A percentile compares a stretch with the other conserved stretches of the same genome.
Evolutionary conservation across 257 asterid genomes (phyloP).

Genomic region (Solanum corneliomulleri): DNA sequence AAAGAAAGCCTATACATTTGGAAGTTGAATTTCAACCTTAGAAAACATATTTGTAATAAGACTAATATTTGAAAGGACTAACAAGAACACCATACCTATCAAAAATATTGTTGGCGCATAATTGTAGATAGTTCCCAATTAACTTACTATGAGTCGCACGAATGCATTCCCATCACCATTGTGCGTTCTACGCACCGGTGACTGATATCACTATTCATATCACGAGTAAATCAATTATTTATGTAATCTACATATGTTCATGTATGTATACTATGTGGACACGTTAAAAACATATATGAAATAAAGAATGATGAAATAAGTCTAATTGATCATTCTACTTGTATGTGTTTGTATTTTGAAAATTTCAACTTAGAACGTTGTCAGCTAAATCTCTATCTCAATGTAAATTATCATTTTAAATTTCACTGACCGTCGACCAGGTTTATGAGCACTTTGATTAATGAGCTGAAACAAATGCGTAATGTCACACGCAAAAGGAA

Average conservation of each 20-base stretch:
- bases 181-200: not conserved
- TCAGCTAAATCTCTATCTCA: too few relatives aligned
- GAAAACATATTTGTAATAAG: not conserved
- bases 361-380: too few relatives aligned
- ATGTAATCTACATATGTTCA: not conserved
- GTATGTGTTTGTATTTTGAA: too few relatives aligned
- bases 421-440: too few relatives aligned
- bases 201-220: not conserved
- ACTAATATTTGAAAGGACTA: not conserved
- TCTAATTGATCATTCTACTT: too few relatives aligned
- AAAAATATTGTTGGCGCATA: not conserved
- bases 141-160: conserved; percentile 58
- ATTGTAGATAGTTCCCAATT: not conserved
- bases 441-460: too few relatives aligned
- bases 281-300: not conserved
- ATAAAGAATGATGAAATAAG: not conserved
- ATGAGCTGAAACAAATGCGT: too few relatives aligned
- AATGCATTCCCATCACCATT: conserved; percentile 40
- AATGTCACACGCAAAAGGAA: too few relatives aligned
- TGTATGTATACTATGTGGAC: not conserved
- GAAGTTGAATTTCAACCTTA: not conserved
- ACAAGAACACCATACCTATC: not conserved
- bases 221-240: not conserved
- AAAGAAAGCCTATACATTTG: not conserved
- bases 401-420: too few relatives aligned